phyloP scores from a whole-genome alignment of 2,329 filamentous ascomycete species.

The Colletotrichum aenigma region DNA sequence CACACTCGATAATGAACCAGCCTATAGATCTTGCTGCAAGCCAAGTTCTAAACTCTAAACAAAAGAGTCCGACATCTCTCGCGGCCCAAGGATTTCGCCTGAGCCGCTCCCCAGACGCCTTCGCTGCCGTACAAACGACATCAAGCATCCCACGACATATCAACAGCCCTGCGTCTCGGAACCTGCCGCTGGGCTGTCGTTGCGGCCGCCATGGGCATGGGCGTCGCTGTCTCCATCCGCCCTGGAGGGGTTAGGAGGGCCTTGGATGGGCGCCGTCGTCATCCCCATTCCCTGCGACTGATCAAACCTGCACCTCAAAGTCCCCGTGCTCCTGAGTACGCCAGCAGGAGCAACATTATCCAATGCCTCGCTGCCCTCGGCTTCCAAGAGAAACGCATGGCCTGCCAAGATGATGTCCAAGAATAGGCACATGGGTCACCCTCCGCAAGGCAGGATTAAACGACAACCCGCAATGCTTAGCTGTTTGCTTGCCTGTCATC shows the following conservation, averaged over 20 bases:
- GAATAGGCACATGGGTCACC: conserved; percentile 8
- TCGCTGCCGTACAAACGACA: background rate
- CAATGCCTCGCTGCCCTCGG: background rate
- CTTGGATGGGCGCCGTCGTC: background rate
- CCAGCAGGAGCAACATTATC: background rate
- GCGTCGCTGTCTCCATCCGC: background rate
- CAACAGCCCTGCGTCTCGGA: conserved; percentile 14
- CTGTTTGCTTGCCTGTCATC: conserved; percentile 2
- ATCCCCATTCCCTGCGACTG: background rate
- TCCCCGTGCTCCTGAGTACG: background rate
- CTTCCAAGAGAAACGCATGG: background rate
- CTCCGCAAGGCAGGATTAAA: conserved; percentile 6
- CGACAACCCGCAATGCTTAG: conserved; percentile 13
- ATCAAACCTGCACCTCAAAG: background rate
- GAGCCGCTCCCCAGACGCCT: background rate
- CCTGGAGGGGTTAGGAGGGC: background rate
- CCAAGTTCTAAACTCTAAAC: background rate
- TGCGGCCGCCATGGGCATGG: background rate
- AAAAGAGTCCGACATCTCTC: background rate
- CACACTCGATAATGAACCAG: background rate
- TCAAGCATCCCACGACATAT: background rate
- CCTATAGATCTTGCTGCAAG: background rate
- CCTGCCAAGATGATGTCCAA: conserved; percentile 13
- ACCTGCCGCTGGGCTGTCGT: background rate
- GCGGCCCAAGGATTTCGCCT: background rate